A percentile compares a stretch with the other conserved stretches of the same genome.
phyloP scores from a whole-genome alignment of 139 green algal species.

The Chlorella sp. region DNA sequence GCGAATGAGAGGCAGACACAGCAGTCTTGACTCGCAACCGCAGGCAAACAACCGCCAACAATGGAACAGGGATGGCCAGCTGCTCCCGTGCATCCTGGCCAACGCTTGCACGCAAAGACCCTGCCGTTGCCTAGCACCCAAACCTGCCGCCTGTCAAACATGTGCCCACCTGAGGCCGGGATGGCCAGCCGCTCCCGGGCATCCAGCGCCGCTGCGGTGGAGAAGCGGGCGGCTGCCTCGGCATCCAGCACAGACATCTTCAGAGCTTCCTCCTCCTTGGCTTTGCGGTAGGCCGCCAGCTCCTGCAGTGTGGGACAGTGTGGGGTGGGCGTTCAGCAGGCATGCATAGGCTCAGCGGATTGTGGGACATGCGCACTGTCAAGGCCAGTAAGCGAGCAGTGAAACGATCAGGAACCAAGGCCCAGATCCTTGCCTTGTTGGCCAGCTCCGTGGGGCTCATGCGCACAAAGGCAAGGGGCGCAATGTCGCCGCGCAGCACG shows the following conservation, averaged over 20 bases:
- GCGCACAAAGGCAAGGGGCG: conserved; percentile 49
- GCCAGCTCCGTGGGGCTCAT: conserved; percentile 75
- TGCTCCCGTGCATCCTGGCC: background rate
- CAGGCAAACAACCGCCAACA: no score
- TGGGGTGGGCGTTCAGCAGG: no score
- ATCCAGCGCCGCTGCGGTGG: conserved; percentile 54
- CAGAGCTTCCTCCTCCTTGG: conserved; percentile 78
- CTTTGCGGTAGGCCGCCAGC: conserved; percentile 73
- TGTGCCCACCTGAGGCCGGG: background rate
- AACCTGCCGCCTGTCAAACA: no score
- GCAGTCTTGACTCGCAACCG: no score
- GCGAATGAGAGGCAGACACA: no score
- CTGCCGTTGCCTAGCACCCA: no score
- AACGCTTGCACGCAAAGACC: no score
- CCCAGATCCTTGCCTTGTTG: background rate
- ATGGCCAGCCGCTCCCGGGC: conserved; percentile 29
- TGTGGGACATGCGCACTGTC: no score
- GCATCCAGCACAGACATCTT: conserved; percentile 81
- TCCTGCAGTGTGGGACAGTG: conserved; percentile 60
- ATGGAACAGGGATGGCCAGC: background rate
- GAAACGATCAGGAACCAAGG: no score
- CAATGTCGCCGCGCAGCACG: conserved; percentile 50
- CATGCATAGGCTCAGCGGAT: no score
- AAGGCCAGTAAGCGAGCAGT: no score
- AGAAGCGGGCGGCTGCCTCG: conserved; percentile 69